Evolutionary conservation across 2,329 filamentous ascomycete species (phyloP), one percentile per base, ranked within the genome.

Genomic region (Lasiodiplodia citricola): DNA sequence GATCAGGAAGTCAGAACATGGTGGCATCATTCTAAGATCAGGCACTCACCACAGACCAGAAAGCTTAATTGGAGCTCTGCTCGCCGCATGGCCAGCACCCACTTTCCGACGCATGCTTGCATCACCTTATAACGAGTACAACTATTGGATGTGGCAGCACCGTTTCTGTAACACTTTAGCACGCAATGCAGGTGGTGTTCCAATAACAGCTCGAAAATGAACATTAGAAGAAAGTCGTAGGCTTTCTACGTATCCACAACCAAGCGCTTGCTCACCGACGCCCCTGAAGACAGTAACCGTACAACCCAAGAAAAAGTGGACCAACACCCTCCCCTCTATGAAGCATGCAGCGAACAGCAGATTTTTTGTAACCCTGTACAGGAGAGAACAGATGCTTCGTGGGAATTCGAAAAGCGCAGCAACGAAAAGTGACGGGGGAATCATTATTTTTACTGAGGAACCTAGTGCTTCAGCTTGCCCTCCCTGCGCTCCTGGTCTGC

Each of bases 401-500:
- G 25, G 28, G 25, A 64, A 52, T 6, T 64, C 28, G 47, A 64
- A 38, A 64, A 23, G 31, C 60, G 60, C 44, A 47, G 13, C 25
- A 37, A 50, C 18, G 13, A 35, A 63, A 64, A 31, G 37, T 13
- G 28, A 44, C 35, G 23, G 16, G n/a, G 21, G 31, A 31, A 28
- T 51, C 31, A 25, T 16, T 58, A 50, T 66, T 65, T 28, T 31
- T 47, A 25, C 37, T 35, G 25, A 23, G 23, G 28, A 47, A 67
- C 35, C 41, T 58, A 58, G 25, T 60, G 65, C 65, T 67, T 58
- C 55, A 58, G 68, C 72, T 77, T 75, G 38, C 68, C 41, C 18
- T 74, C 70, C 72, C 76, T 75, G 37, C 68, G 41, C 31, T 74
- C 71, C 67, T 71, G 67, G 58, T 73, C 68, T 68, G 75, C 71